Evolutionary conservation across 2,329 filamentous ascomycete genomes (phyloP).

Genomic region (Colletotrichum tanaceti): DNA sequence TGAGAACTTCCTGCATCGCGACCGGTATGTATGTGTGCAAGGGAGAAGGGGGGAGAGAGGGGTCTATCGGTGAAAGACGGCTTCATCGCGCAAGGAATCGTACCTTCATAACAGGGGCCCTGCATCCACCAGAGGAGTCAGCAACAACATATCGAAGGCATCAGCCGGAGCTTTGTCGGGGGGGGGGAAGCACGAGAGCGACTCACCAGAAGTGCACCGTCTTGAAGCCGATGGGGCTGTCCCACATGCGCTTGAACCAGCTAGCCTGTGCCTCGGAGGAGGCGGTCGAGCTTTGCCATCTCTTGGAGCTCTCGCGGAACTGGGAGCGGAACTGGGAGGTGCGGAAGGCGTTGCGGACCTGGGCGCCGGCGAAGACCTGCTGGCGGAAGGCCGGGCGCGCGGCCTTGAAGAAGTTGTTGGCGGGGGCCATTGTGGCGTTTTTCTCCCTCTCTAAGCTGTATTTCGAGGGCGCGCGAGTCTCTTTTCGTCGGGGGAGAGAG

Average conservation of each 20-base stretch:
- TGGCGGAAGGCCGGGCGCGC: conserved; percentile 68
- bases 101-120: conserved; percentile 92
- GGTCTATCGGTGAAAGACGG: not conserved
- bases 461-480: not conserved
- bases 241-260: conserved; percentile 84
- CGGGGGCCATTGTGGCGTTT: conserved; percentile 55
- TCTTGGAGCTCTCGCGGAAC: conserved; percentile 59
- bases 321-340: conserved; percentile 55
- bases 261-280: conserved; percentile 59
- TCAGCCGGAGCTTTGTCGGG: not conserved
- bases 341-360: conserved; percentile 67
- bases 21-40: conserved; percentile 34
- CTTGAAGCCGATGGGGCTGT: conserved; percentile 84
- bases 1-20: conserved; percentile 31
- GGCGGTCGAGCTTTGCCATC: conserved; percentile 79
- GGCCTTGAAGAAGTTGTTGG: conserved; percentile 64
- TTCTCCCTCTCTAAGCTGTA: not conserved
- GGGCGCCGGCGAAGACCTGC: conserved; percentile 62
- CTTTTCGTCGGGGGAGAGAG: not conserved
- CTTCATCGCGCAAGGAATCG: conserved; percentile 58
- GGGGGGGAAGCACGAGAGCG: no score
- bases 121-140: conserved; percentile 49
- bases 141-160: not conserved
- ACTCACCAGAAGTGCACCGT: conserved; percentile 97
- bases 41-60: conserved; percentile 5